Evolutionary conservation across 306 rosid species (phyloP), one percentile per base, ranked within the genome.

Genomic region (Rosa lucieae): DNA sequence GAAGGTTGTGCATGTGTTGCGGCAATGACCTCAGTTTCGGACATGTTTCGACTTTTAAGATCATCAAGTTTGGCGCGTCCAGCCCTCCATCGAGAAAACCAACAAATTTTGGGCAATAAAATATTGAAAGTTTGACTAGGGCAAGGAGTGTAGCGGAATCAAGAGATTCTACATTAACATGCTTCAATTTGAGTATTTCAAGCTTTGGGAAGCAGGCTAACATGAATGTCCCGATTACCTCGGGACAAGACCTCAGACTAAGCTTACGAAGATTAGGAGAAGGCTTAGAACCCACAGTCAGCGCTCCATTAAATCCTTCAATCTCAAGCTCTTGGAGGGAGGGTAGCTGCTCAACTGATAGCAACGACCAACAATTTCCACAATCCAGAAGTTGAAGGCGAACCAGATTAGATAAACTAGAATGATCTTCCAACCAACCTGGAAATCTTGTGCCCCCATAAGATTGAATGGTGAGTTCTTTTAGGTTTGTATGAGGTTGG

Each of bases 371-470:
- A 15, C 78, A 74, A 23, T 74, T 55, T 11, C 7, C 14, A 10
- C 53, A 74, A 23, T n/a, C 11, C 44, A 6, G 2, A 11, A 47
- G 58, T 3, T 23, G 20, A 43, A 52, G 18, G 17, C 7, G 37
- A 29, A 10, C 49, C 35, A 80, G 51, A 75, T 55, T 58, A 65
- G 42, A 10, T 11, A 47, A 47, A 21, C 65, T n/a, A 20, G 14
- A 80, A 68, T 1, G 46, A 55, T 77, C 49, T 44, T 65, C 66
- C 5, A 84, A 3, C 87, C 85, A 84, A 29, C 39, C 6, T n/a
- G 80, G 85, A 55, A 81, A 74, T 35, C 51, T 14, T 15, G 14
- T 39, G 5, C 87, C 70, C 6, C 74, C 66, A 39, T 80, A 84
- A 12, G 44, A 53, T 5, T 3, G 0, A 43, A 78, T 44, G 1